Evolutionary conservation across 1,284 basidiomycete species (phyloP).

Genomic region (Takashimella koratensis): DNA sequence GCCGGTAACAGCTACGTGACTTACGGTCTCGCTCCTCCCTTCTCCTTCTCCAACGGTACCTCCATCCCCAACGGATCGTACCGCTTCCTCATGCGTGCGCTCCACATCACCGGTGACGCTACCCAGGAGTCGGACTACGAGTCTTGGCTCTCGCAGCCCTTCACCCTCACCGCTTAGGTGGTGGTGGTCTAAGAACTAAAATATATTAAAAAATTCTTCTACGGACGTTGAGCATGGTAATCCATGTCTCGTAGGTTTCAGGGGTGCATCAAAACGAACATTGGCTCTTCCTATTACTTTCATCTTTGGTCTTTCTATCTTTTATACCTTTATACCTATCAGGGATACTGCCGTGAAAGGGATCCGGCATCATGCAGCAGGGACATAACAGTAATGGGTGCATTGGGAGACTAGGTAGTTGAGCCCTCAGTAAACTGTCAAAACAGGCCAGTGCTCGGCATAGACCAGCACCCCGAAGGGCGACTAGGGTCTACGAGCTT

Average conservation of each 20-base stretch:
- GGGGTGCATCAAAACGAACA: too few species aligned
- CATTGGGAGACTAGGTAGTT: too few species aligned
- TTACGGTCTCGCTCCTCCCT: conserved; percentile 44
- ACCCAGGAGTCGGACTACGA: conserved; percentile 58
- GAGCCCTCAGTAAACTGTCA: conserved; percentile 24
- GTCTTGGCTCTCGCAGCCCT: conserved; percentile 46
- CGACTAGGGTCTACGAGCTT: conserved; percentile 26
- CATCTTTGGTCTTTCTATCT: too few species aligned
- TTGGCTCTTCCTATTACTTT: too few species aligned
- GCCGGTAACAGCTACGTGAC: conserved; percentile 50
- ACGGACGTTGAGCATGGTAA: too few species aligned
- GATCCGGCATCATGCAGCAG: too few species aligned
- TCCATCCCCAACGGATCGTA: conserved; percentile 61
- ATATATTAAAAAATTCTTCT: too few species aligned
- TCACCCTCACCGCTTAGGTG: conserved; percentile 10
- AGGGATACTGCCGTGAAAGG: too few species aligned
- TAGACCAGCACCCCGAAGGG: conserved; percentile 16
- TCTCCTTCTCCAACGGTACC: conserved; percentile 58
- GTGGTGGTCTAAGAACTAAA: too few species aligned
- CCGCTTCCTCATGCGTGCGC: conserved; percentile 57
- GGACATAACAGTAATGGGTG: too few species aligned
- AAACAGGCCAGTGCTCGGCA: conserved; percentile 25
- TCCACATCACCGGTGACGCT: conserved; percentile 59
- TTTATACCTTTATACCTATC: too few species aligned
- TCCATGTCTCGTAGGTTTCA: too few species aligned